A percentile compares a stretch with the other conserved stretches of the same genome.
Evolutionary conservation across 257 asterid genomes (phyloP).

Genomic region (Solanum lycopersicoides): DNA sequence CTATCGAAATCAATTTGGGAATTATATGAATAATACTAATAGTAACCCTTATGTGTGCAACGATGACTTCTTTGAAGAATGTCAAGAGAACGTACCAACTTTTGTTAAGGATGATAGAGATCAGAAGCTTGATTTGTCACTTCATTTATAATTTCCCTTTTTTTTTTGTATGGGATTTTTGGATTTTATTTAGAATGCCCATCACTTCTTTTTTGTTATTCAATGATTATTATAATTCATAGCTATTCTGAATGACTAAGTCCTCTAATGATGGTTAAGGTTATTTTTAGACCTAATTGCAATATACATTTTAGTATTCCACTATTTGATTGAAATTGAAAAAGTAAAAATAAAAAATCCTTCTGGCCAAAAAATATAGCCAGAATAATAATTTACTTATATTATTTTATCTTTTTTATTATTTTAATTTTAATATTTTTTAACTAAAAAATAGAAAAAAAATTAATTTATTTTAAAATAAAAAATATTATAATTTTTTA

Average conservation of each 20-base stretch:
- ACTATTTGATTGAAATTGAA: not conserved
- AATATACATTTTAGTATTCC: not conserved
- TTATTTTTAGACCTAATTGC: not conserved
- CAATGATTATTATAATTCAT: not conserved
- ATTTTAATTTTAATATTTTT: too few relatives aligned
- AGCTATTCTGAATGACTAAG: not conserved
- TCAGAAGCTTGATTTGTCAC: slow-evolving; percentile 73
- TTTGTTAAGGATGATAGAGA: slow-evolving; percentile 10
- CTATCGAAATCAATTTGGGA: slow-evolving; percentile 5
- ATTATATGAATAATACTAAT: slow-evolving; percentile 6
- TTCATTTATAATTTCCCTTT: slow-evolving; percentile 40
- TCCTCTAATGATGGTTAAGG: not conserved
- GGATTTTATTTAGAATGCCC: not conserved
- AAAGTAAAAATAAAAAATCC: too few relatives aligned
- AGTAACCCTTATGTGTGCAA: not conserved
- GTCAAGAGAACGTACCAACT: not conserved
- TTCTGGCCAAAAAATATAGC: too few relatives aligned
- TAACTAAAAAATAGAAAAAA: too few relatives aligned
- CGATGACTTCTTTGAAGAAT: slow-evolving; percentile 14
- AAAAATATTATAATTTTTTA: too few relatives aligned
- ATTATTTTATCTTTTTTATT: too few relatives aligned
- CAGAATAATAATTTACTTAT: too few relatives aligned
- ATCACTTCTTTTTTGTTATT: not conserved
- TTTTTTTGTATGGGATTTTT: not conserved
- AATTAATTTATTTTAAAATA: too few relatives aligned